Evolutionary conservation across 1,139 yeast genomes (phyloP), one percentile per base, ranked within the genome.

Genomic region (Hemisphaericaspora subhashii): DNA sequence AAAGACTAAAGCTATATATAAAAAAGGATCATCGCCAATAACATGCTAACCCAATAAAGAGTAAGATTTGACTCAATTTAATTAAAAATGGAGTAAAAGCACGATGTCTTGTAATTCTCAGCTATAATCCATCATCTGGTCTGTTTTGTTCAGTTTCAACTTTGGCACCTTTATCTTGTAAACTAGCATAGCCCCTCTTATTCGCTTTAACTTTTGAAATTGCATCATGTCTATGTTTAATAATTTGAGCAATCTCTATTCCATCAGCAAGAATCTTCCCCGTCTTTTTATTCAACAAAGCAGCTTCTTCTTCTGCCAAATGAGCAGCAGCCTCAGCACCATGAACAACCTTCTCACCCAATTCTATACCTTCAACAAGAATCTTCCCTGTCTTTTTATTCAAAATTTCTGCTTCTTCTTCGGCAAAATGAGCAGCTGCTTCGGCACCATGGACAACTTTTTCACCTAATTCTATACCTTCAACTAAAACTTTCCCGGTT

Each of bases 101-200:
- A 7, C 9, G 13, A 24, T 7, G 4, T 10, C 3, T 10, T 9
- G 12, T 11, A 24, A 6, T 4, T 3, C 3, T 11, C 6, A 26
- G 3, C 45, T 48, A 60, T 27, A 59, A 44, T n/a, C 57, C 76
- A 52, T 72, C 77, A 33, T 71, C 76, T 3, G 76, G 72, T 47
- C 77, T 66, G 51, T 67, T 62, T 51, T 72, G 77, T 54, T 72
- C 77, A 30, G 49, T 42, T 47, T 70, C 76, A 20, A 58, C 61
- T 50, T 69, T 66, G 33, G 60, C 29, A 9, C 77, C 77, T 48
- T 70, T 72, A 41, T 72, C 75, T 50, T 68, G 70, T 49, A 72
- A 63, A 43, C 54, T 48, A 28, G 60, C 45, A 52, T 72, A 71
- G 8, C 75, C 76, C 31, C 52, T 40, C 34, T 55, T 44, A 46